Evolutionary conservation across 495 filamentous ascomycete species (phyloP).

Genomic region (Physcia stellaris): DNA sequence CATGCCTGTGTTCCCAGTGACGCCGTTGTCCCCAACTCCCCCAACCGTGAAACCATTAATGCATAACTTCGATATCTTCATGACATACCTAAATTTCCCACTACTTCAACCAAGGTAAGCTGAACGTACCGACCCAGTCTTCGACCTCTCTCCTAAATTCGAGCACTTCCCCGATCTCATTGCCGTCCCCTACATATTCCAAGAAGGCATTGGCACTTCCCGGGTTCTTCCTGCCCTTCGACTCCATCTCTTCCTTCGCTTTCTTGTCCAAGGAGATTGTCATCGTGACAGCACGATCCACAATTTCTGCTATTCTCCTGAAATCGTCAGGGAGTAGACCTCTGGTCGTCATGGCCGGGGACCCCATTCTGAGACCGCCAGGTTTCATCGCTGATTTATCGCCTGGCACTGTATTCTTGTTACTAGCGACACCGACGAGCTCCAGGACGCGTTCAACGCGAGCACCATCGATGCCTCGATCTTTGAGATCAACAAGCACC

Average conservation of each 20-base stretch:
- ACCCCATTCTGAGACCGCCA: slow-evolving; percentile 81
- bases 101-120: slow-evolving; percentile 63
- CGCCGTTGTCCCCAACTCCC: no score
- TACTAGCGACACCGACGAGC: slow-evolving; percentile 85
- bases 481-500: slow-evolving; percentile 89
- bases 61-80: no score
- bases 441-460: slow-evolving; percentile 91
- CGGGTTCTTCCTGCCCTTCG: slow-evolving; percentile 64
- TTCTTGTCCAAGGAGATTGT: slow-evolving; percentile 71
- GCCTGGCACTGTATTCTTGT: slow-evolving; percentile 97
- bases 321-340: slow-evolving; percentile 85
- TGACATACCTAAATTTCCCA: no score
- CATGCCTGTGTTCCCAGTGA: no score
- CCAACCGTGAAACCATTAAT: no score
- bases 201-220: slow-evolving; percentile 71
- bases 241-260: slow-evolving; percentile 60
- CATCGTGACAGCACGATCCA: slow-evolving; percentile 81
- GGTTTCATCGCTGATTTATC: slow-evolving; percentile 88
- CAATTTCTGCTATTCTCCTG: slow-evolving; percentile 75
- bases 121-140: slow-evolving; percentile 91
- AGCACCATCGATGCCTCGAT: slow-evolving; percentile 76
- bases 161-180: slow-evolving; percentile 73
- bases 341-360: slow-evolving; percentile 93
- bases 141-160: slow-evolving; percentile 79
- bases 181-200: slow-evolving; percentile 69